A percentile compares a stretch with the other conserved stretches of the same genome.
These are phyloP conservation scores for Uncinocarpus reesii DNA, from an alignment of 2,329 filamentous ascomycete genomes.

Conservation along the genomic window DNA sequence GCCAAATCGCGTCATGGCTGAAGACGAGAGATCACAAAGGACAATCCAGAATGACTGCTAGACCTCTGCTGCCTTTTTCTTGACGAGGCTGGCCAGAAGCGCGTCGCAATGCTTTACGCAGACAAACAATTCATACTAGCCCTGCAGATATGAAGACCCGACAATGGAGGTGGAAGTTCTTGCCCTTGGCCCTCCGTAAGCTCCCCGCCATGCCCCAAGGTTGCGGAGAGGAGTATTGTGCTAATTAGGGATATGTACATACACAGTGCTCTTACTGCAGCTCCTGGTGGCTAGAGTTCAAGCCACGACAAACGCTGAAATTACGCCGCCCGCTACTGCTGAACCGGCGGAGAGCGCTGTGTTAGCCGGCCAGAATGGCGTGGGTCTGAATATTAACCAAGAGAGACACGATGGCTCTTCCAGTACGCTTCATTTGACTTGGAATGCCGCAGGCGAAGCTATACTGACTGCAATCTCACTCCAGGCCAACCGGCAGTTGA, in stretches of 20 bases:
- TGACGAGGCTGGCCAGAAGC: background rate
- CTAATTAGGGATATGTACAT: background rate
- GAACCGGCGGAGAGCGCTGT: background rate
- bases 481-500: constrained; percentile 19
- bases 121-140: background rate
- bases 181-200: constrained; percentile 17
- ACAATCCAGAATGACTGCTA: background rate
- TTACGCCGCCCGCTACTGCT: background rate
- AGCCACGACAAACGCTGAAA: background rate
- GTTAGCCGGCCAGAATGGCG: background rate
- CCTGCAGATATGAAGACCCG: constrained; percentile 15
- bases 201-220: background rate
- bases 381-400: constrained; percentile 3
- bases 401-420: constrained; percentile 5
- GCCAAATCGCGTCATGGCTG: constrained; percentile 8
- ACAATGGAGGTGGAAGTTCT: constrained; percentile 16
- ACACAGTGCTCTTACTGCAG: constrained; percentile 12
- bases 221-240: background rate
- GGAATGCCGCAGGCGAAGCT: background rate
- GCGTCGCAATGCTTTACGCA: constrained; percentile 10
- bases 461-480: background rate
- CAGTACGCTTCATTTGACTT: constrained; percentile 1
- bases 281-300: constrained; percentile 11
- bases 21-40: background rate
- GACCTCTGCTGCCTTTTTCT: background rate